Base-by-base conservation (phyloP, 495 filamentous ascomycete genomes). In the Friedmanniomyces simplex region DNA sequence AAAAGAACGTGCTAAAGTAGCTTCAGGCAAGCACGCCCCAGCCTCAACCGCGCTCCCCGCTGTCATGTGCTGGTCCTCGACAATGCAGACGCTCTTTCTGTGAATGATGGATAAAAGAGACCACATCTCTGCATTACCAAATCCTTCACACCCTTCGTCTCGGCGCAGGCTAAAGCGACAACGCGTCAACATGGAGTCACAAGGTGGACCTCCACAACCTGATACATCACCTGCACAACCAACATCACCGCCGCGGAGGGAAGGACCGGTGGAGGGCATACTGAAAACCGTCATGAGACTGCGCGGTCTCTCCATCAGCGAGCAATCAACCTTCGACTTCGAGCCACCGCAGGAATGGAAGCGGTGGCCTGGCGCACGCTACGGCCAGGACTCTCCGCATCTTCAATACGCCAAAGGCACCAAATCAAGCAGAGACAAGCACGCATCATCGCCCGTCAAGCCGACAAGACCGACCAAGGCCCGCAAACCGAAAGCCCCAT, bases 381-480 rank as follows among this genome's bases (percentile, higher is more conserved):
- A 56, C 26, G 53, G 53, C 21, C 53, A 45, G 8, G 41, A 56
- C 39, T 56, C 53, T 10, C 53, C 53, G n/a, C 53, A 56, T 24
- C 53, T 48, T 2, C 41, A 56, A 26, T 54, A 45, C 37, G 34
- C 39, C 39, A 56, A 39, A 34, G 41, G 2, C 2, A 34, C 53
- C 1, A 56, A 48, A 48, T 1, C 53, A 4, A 56, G 12, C 16
- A 32, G 42, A 20, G 20, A 4, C 42, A 56, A 56, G 26, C 53
- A 32, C 24, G 37, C 4, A 20, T 7, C 53, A 1, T 13, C 36
- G 3, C 32, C 52, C 13, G 20, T 30, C 12, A 43, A 43, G 21
- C 24, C 43, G 18, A 26, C 42, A 11, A 46, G 53, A 26, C 53
- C 53, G 14, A 3, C 26, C 12, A 56, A 56, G 30, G 25, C 26